Base-by-base conservation (phyloP, 2,329 filamentous ascomycete species). In the Hypocrella siamensis region DNA sequence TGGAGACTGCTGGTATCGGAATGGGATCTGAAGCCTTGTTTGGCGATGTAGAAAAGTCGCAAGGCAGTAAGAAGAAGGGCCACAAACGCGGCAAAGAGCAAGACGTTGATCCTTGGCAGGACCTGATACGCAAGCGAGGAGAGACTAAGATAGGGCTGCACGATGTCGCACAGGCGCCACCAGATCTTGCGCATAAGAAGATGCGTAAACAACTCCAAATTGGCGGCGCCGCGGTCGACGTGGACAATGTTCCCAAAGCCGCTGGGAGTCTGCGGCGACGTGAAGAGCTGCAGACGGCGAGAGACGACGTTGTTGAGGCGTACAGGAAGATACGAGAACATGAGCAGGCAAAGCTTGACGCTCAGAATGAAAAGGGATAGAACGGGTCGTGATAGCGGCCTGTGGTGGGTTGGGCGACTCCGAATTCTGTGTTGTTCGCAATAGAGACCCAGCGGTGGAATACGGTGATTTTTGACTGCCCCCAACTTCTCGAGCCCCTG, bases 21-120 rank as follows among this genome's bases (percentile, higher is more conserved):
- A 53, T 64, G n/a, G 22, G 38, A 16, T 28, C 32, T 12, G 57
- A 35, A 18, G 12, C 14, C 16, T 16, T 61, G 15, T 56, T 58
- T 8, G 58, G 62, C 35, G 54, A 64, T 19, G 45, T 56, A 26
- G 59, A 63, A 29, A 62, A 64, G 33, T 45, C 46, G 10, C 46
- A 46, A 11, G 47, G 25, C 7, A 10, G 31, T 6, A 21, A 18
- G 4, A 38, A 48, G 17, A 42, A 31, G 8, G 42, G 41, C 8
- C 45, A 41, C 17, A 56, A 56, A 46, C 38, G 21, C 30, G 48
- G 57, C 49, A 29, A 62, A 26, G 65, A 75, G 31, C 70, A 75
- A 8, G 74, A 77, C 28, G 56, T 60, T 10, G 82, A 88, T 51
- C 81, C 83, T 1, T 93, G 83, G 83, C 74, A 70, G 27, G 72